Conservation (phyloP, 495 filamentous ascomycete species). For the Penicillium coffeae region DNA sequence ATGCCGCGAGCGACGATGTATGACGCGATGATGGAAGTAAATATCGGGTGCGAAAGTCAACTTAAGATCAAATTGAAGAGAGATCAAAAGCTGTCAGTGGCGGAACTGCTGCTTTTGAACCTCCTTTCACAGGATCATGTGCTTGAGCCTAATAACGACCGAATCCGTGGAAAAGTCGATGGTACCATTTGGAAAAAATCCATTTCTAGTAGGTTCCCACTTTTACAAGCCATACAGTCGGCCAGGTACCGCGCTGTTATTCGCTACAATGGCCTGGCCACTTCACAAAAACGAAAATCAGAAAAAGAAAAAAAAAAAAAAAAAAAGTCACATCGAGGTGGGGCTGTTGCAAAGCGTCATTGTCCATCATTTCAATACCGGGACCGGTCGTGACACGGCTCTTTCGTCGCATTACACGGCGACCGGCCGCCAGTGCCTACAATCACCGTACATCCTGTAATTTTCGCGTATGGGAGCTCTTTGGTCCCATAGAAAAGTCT, state of each 20-base stretch:
- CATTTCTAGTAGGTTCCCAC: conserved; percentile 10
- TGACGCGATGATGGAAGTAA: neutral
- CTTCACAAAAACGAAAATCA: conserved; percentile 7
- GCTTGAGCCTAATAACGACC: conserved; percentile 18
- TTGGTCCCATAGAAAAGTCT: neutral
- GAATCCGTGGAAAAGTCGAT: conserved; percentile 24
- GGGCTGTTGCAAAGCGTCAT: conserved; percentile 10
- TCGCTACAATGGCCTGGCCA: conserved; percentile 10
- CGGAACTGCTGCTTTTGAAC: conserved; percentile 17
- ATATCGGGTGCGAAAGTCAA: no score
- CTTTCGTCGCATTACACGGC: neutral
- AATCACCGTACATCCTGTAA: no score
- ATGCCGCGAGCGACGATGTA: neutral
- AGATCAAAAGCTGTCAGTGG: neutral
- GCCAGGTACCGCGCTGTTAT: conserved; percentile 15
- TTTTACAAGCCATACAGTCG: conserved; percentile 10
- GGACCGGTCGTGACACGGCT: neutral
- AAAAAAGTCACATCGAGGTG: neutral
- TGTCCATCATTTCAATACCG: neutral
- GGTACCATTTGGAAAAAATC: neutral
- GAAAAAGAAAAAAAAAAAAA: neutral
- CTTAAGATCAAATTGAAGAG: neutral
- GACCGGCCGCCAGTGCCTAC: no score
- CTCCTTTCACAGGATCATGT: conserved; percentile 20
- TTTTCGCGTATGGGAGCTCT: neutral